Percentiles rank a stretch among this genome's conserved stretches.
Evolutionary conservation across 768 basidiomycete genomes (phyloP).

Genomic region (Boletus edulis): DNA sequence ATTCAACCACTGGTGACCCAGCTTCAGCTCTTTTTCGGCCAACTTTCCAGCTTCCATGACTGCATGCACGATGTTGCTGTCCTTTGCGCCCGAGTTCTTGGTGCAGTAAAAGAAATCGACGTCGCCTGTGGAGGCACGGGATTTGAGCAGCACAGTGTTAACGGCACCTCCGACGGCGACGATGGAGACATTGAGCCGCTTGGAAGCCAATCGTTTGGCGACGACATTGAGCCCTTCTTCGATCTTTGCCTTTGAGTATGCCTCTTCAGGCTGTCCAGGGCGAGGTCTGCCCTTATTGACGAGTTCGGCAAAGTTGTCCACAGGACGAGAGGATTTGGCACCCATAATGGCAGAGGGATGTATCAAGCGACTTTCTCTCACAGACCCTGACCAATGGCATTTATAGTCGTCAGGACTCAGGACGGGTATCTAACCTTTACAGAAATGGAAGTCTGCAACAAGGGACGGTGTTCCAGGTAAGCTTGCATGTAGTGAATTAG

Average conservation of each 20-base stretch:
- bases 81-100: background rate
- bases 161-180: slow-evolving; percentile 9
- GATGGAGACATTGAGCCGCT: slow-evolving; percentile 1
- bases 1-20: slow-evolving; percentile 8
- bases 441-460: background rate
- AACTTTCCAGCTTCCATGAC: background rate
- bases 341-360: slow-evolving; percentile 1
- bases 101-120: slow-evolving; percentile 12
- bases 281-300: background rate
- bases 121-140: slow-evolving; percentile 7
- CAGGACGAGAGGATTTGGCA: background rate
- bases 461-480: too few relatives aligned
- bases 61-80: background rate
- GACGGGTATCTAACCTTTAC: background rate
- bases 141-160: slow-evolving; percentile 4
- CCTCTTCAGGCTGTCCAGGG: background rate
- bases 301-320: background rate
- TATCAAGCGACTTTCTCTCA: too few relatives aligned
- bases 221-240: slow-evolving; percentile 3
- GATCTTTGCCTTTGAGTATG: slow-evolving; percentile 3
- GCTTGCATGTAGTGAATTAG: too few relatives aligned
- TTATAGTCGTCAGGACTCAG: background rate
- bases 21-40: background rate
- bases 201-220: slow-evolving; percentile 1
- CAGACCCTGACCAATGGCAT: background rate